A percentile compares a stretch with the other conserved stretches of the same genome.
Evolutionary conservation across 2,329 filamentous ascomycete species (phyloP).

Genomic region (Colletotrichum chrysophilum): DNA sequence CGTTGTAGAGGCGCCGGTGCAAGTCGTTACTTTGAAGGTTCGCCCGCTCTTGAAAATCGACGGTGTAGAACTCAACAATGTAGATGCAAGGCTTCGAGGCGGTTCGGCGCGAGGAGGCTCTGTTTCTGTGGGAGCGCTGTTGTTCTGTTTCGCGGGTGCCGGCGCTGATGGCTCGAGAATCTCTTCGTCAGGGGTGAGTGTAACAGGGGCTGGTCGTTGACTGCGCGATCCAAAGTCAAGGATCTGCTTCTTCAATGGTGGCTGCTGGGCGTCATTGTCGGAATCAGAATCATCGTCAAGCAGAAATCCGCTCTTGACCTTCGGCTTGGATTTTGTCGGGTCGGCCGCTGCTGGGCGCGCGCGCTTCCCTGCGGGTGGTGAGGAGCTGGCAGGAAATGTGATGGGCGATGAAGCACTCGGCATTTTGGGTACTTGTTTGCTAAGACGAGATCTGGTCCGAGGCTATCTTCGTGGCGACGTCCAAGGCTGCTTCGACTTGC

Average conservation of each 20-base stretch:
- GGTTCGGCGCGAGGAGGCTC: background rate
- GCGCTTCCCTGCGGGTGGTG: constrained; percentile 38
- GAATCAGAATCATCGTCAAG: constrained; percentile 39
- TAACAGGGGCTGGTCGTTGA: background rate
- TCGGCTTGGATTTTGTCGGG: constrained; percentile 31
- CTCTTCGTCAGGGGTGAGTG: background rate
- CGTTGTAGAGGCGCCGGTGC: constrained; percentile 60
- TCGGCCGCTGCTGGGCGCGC: constrained; percentile 38
- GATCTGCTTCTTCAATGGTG: constrained; percentile 23
- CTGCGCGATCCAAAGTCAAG: constrained; percentile 4
- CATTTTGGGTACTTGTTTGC: constrained; percentile 43
- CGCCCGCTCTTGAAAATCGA: constrained; percentile 16
- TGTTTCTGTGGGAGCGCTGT: background rate
- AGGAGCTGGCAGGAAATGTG: constrained; percentile 57
- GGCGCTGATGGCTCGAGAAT: background rate
- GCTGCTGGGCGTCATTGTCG: constrained; percentile 19
- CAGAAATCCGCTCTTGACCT: constrained; percentile 42
- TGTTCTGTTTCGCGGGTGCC: background rate
- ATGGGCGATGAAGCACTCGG: constrained; percentile 65
- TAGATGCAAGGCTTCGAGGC: background rate
- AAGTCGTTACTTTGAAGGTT: constrained; percentile 54
- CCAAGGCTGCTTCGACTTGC: background rate
- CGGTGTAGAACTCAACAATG: constrained; percentile 19
- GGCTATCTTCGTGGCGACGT: background rate
- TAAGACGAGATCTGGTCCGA: background rate